A percentile compares a stretch with the other conserved stretches of the same genome.
phyloP scores from a whole-genome alignment of 2,329 filamentous ascomycete genomes.

The Sporothrix inflata region DNA sequence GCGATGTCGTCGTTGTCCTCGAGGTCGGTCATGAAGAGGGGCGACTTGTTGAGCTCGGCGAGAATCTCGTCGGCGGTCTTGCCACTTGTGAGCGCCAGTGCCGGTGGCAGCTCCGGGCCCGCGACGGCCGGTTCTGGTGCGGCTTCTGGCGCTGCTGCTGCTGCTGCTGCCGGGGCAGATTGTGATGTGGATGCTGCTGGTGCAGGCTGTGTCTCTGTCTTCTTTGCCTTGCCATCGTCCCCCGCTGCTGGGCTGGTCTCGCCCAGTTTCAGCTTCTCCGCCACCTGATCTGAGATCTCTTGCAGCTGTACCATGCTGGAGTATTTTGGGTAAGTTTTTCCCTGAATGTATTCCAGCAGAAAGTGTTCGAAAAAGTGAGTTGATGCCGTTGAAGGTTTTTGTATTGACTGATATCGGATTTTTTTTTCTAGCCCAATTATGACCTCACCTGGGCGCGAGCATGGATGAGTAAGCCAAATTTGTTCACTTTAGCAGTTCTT shows the following conservation, averaged over 20 bases:
- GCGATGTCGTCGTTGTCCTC: conserved; percentile 84
- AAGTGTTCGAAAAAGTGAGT: not conserved
- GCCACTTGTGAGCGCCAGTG: conserved; percentile 45
- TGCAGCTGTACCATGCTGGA: conserved; percentile 33
- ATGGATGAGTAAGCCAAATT: not conserved
- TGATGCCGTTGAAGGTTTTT: not conserved
- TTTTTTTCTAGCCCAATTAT: conserved; percentile 20
- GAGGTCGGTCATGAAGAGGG: conserved; percentile 94
- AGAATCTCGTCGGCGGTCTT: conserved; percentile 60
- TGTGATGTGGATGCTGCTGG: conserved; percentile 7
- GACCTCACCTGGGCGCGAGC: conserved; percentile 8
- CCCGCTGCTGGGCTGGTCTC: not conserved
- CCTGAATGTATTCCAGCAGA: not conserved
- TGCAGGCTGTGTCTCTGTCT: not conserved
- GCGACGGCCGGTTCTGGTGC: conserved; percentile 22
- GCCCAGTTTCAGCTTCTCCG: conserved; percentile 30
- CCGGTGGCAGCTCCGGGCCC: conserved; percentile 52
- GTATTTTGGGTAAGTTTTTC: not conserved
- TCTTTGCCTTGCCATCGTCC: not conserved
- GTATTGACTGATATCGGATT: not conserved
- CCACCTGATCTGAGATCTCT: conserved; percentile 33
- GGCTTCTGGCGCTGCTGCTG: not conserved
- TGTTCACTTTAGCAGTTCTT: not conserved
- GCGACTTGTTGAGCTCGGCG: conserved; percentile 63
- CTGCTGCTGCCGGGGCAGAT: not conserved